Base-by-base conservation (phyloP, 1,139 yeast genomes). In the Geotrichum phurueaensis region DNA sequence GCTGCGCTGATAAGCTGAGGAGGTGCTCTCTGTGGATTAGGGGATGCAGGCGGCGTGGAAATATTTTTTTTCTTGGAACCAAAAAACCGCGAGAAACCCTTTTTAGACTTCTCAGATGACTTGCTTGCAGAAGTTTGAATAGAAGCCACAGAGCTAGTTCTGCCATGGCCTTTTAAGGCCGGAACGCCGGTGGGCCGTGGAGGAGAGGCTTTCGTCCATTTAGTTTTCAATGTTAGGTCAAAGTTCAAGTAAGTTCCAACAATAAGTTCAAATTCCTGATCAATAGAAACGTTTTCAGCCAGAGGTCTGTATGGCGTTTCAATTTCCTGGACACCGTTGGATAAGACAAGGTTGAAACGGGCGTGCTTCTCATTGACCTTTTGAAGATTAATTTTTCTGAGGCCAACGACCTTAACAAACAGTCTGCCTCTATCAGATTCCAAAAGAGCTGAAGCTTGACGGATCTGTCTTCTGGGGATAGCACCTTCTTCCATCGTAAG, bases 271-370 rank as follows among this genome's bases (percentile, higher is more conserved):
- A 91, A 91, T 70, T 94, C 98, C 69, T 89, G 92, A 59, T 85
- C 85, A 60, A 92, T 78, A 10, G 74, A 63, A 29, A 85, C 78
- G 29, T 75, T 73, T 54, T 72, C 72, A 10, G 75, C 72, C 62
- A 89, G 69, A 5, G 77, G 73, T 67, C 82, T 80, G 72, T 80
- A 82, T 25, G 89, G 86, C 0, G 97, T 92, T 53, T 86, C 84
- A 56, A 91, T 84, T 63, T 94, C 84, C 70, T 94, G 97, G 51
- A 87, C 84, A 1, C 97, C 97, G 72, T 94, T 94, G 72, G 94
- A 98, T 66, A 94, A 78, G 7, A 90, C 84, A 53, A 91, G 70
- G 53, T 85, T 83, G 73, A 89, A 85, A 59, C 81, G 80, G 1
- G 92, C 92, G 48, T 83, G 76, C 63, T 85, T 85, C 5, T 71